Conservation (phyloP, 345 rosid genomes). For the Eutrema heterophyllum region DNA sequence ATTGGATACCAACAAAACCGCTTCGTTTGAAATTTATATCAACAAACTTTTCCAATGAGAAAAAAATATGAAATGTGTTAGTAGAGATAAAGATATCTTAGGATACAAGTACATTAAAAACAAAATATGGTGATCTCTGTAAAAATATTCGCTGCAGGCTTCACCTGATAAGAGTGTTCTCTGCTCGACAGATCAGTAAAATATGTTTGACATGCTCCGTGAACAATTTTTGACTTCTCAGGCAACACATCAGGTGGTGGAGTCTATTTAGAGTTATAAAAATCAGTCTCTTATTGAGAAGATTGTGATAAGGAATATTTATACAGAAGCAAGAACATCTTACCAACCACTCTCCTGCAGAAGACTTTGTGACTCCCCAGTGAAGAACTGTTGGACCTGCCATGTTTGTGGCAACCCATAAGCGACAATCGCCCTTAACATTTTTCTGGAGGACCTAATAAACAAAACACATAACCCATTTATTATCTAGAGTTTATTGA, state of each 20-base stretch:
- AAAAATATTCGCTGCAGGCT: not conserved
- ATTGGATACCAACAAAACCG: slow-evolving; percentile 49
- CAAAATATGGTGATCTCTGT: not conserved
- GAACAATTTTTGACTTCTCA: slow-evolving; percentile 47
- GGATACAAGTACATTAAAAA: not conserved
- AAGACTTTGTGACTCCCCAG: slow-evolving; percentile 54
- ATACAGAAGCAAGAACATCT: slow-evolving; percentile 24
- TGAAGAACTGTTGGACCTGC: slow-evolving; percentile 51
- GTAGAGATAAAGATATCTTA: slow-evolving; percentile 3
- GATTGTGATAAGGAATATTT: not conserved
- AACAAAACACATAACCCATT: not conserved
- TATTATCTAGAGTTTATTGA: not conserved
- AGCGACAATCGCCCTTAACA: slow-evolving; percentile 35
- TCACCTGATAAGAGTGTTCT: slow-evolving; percentile 52
- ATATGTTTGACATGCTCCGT: slow-evolving; percentile 57
- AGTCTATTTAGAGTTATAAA: slow-evolving; percentile 27
- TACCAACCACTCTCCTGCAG: slow-evolving; percentile 58
- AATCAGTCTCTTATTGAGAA: slow-evolving; percentile 3
- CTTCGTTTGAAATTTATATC: slow-evolving; percentile 46
- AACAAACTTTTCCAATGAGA: slow-evolving; percentile 24
- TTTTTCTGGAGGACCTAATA: slow-evolving; percentile 41
- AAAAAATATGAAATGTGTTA: not conserved
- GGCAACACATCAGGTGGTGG: slow-evolving; percentile 57
- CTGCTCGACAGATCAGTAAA: slow-evolving; percentile 38
- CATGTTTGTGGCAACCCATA: slow-evolving; percentile 45